Evolutionary conservation across 805 yeast genomes (phyloP), one percentile per base, ranked within the genome.

Genomic region (Cyberlindnera meyerae): DNA sequence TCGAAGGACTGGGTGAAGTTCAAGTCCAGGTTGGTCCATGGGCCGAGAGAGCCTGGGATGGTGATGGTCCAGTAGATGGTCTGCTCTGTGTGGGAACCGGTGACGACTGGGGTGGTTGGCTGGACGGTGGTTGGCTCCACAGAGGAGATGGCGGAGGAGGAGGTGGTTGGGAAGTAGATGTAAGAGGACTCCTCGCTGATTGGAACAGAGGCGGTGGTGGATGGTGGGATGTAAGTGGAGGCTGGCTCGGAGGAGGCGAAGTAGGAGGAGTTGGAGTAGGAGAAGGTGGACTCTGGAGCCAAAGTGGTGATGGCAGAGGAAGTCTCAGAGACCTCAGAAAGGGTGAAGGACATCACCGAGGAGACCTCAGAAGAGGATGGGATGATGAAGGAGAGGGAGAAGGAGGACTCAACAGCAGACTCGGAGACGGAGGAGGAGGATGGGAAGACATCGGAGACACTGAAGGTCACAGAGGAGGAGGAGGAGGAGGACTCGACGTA

Each of bases 311-410:
- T 8, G 14, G 27, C 12, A 11, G n/a, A n/a, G 14, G 27, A 6
- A 24, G 27, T 8, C 27, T 24, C 27, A 14, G 43, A 34, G 31
- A 26, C 13, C 22, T 27, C 27, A 8, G 27, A 8, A 9, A 20
- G 9, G 9, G 7, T 9, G 22, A 7, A 8, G 22, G 22, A 20
- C 9, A 20, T 8, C 9, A 20, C 22, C 9, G 22, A 20, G 27
- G 27, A 24, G 27, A 24, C 12, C 27, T 24, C 27, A 24, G 27
- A 24, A 24, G 27, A 7, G 9, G 22, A 7, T 20, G 22, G 22
- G 22, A 9, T 9, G 7, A 9, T 20, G 22, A 20, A 8, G 9
- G 22, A 7, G 9, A 20, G 9, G 22, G 22, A 20, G 9, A 20
- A 20, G 22, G 22, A 20, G 22, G 22, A 20, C 22, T 8, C 22